A percentile compares a stretch with the other conserved stretches of the same genome.
Evolutionary conservation across 768 basidiomycete genomes (phyloP).

Genomic region (Auricularia cornea): DNA sequence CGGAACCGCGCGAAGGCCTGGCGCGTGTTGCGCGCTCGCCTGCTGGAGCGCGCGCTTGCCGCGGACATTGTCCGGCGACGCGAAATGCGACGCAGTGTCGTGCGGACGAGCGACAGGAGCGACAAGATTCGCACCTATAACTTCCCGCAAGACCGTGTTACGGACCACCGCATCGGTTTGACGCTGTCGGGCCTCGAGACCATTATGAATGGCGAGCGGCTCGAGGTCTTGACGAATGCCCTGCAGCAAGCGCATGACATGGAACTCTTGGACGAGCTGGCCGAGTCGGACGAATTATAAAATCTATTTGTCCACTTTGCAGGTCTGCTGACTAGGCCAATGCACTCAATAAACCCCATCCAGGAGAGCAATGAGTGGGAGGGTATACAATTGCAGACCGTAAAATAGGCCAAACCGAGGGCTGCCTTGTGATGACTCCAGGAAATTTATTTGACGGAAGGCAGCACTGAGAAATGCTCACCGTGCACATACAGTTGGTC

Average conservation of each 20-base stretch:
- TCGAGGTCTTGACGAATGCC: slow-evolving; percentile 50
- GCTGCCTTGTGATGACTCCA: too few relatives aligned
- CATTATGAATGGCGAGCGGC: slow-evolving; percentile 58
- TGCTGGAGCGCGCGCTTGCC: slow-evolving; percentile 71
- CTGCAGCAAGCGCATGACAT: slow-evolving; percentile 47
- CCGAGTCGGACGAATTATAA: not conserved
- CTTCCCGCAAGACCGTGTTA: slow-evolving; percentile 73
- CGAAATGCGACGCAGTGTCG: slow-evolving; percentile 59
- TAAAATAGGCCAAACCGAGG: too few relatives aligned
- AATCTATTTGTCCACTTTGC: too few relatives aligned
- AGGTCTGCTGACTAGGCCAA: too few relatives aligned
- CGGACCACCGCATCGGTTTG: slow-evolving; percentile 82
- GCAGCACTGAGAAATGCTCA: too few relatives aligned
- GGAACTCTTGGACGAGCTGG: slow-evolving; percentile 43
- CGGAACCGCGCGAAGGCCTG: slow-evolving; percentile 95
- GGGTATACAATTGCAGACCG: too few relatives aligned
- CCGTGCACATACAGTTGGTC: too few relatives aligned
- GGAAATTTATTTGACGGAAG: too few relatives aligned
- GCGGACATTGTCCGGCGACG: slow-evolving; percentile 65
- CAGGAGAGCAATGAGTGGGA: too few relatives aligned
- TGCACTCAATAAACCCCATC: too few relatives aligned
- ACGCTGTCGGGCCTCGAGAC: slow-evolving; percentile 56
- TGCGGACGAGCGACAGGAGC: slow-evolving; percentile 76
- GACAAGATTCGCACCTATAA: slow-evolving; percentile 97
- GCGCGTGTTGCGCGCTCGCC: slow-evolving; percentile 75